Conservation (phyloP, 345 rosid genomes). For the Alliaria petiolata region DNA sequence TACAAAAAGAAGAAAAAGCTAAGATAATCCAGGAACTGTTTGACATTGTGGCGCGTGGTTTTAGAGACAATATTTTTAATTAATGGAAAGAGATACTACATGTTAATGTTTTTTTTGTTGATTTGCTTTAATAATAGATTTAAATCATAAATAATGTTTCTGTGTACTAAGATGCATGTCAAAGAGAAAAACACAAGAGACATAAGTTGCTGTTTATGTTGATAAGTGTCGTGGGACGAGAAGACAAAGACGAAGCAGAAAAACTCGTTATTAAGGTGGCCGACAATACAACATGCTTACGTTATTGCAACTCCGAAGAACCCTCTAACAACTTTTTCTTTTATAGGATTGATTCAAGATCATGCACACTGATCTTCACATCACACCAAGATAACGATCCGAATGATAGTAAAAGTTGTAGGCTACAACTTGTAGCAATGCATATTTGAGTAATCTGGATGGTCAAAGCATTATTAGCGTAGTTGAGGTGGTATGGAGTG, state of each 20-base stretch:
- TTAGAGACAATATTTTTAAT: neutral
- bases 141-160: neutral
- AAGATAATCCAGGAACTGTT: neutral
- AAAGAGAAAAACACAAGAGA: conserved; percentile 17
- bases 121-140: neutral
- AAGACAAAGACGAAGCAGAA: conserved; percentile 29
- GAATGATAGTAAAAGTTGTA: neutral
- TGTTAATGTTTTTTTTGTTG: too few relatives aligned
- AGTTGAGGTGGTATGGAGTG: neutral
- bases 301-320: conserved; percentile 17
- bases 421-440: too few relatives aligned
- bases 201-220: conserved; percentile 27
- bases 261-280: conserved; percentile 20
- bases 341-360: conserved; percentile 9
- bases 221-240: conserved; percentile 27
- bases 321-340: conserved; percentile 13
- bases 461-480: neutral
- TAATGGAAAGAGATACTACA: neutral
- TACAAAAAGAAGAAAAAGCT: neutral
- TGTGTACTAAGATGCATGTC: conserved; percentile 19
- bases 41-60: conserved; percentile 17
- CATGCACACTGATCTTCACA: conserved; percentile 26
- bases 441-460: neutral
- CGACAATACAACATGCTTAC: conserved; percentile 45
- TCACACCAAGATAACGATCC: conserved; percentile 16